Evolutionary conservation across 176 grass and related monocot genomes (phyloP), one percentile per base, ranked within the genome.

Genomic region (Aechmea fasciata): DNA sequence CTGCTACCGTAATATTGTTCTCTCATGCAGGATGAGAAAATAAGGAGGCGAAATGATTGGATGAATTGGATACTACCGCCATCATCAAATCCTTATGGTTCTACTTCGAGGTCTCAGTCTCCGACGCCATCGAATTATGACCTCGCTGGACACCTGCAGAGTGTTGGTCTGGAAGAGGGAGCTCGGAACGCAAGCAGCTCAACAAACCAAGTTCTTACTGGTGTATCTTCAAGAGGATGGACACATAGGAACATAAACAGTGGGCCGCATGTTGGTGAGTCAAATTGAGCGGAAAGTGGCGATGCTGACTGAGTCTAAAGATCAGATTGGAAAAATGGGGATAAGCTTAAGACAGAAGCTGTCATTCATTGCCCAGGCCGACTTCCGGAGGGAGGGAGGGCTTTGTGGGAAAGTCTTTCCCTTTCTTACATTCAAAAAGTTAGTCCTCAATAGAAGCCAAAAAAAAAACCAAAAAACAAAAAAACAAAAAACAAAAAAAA

Each of bases 11-110:
- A 41, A 41, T 48, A 15, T 24, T 29, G 67, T 50, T 53, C 71
- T 11, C 66, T 20, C 2, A 47, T 75, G 13, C 74, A 96, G 92
- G 92, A 76, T 76, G 74, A 80, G 71, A 87, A 78, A 59, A 63
- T 96, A 47, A 78, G 92, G 75, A 80, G 75, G 22, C 83, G 85
- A 10, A 81, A 86, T 52, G 74, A 85, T 75, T 96, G 92, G 92
- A 47, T n/a, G 47, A 80, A 68, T 11, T 96, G 88, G 88, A 74
- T 89, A 75, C 65, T 88, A 26, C 80, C 49, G 57, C 17, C 72
- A 59, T 48, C 67, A 48, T 49, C 63, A 57, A 77, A 79, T 62
- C 73, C 84, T 66, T 71, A 82, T 75, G 22, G 14, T 66, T 57
- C 69, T 71, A 22, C 67, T 75, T 18, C 15, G 2, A 10, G 28